Percentiles rank a stretch among this genome's conserved stretches.
phyloP scores from a whole-genome alignment of 352 stramenopile genomes.

The Globisporangium carolinianum region DNA sequence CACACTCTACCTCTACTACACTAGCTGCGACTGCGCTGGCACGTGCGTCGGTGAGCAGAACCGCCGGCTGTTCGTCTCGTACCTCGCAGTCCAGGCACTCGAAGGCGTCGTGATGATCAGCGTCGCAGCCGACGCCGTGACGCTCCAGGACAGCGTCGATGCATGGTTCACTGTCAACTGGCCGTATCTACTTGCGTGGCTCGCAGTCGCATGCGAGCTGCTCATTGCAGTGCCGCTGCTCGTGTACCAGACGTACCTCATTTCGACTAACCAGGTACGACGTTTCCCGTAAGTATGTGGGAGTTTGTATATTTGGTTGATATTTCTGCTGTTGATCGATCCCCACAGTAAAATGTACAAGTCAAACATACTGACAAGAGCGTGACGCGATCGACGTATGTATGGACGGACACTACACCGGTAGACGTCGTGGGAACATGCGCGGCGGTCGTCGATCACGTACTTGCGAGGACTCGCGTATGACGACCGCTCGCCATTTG shows the following conservation, averaged over 20 bases:
- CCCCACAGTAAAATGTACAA: background rate
- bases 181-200: conserved; percentile 55
- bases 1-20: conserved; percentile 2
- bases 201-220: conserved; percentile 49
- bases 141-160: conserved; percentile 44
- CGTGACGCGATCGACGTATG: too few species aligned
- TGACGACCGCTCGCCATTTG: conserved; percentile 56
- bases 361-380: background rate
- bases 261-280: conserved; percentile 55
- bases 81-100: conserved; percentile 49
- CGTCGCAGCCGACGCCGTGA: conserved; percentile 44
- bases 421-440: conserved; percentile 71
- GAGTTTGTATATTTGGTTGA: too few species aligned
- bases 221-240: conserved; percentile 55
- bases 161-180: conserved; percentile 72
- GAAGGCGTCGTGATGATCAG: conserved; percentile 43
- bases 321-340: background rate
- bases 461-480: conserved; percentile 57
- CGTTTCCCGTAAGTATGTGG: too few species aligned
- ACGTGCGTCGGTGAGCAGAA: conserved; percentile 71
- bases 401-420: background rate
- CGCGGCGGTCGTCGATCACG: conserved; percentile 58
- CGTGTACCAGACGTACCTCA: conserved; percentile 60
- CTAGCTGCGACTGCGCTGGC: conserved; percentile 70
- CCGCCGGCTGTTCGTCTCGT: conserved; percentile 57